Base-by-base conservation (phyloP, 2,329 filamentous ascomycete genomes). In the Talaromyces funiculosus region DNA sequence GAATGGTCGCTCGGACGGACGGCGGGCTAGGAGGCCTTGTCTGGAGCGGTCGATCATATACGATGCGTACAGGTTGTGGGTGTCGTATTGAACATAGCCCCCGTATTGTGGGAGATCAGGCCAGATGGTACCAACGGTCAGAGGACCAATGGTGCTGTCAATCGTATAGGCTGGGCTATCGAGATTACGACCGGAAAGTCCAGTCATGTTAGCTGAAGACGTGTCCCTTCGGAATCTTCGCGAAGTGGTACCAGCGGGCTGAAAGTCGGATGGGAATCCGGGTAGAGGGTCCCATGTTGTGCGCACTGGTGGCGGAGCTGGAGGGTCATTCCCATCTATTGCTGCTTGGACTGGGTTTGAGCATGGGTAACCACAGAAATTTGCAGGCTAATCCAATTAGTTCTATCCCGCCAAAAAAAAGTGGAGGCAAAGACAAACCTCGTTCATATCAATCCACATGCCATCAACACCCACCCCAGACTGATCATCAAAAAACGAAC, bases 391-490 rank as follows among this genome's bases (percentile, higher is more conserved):
- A 54, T 20, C 1, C 22, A 29, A 29, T 40, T 24, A 40, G 18
- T 14, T 33, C 4, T 22, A 7, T 33, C 4, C n/a, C 3, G 12
- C 9, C 3, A 14, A 5, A 20, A 7, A 3, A n/a, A 4, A 16
- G 9, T n/a, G n/a, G n/a, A n/a, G n/a, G n/a, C n/a, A n/a, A n/a
- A 31, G n/a, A 55, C 45, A 45, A 45, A 57, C 79, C 67, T 86
- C 83, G 62, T 85, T 86, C 82, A 88, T 84, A 67, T 90, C 88
- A 65, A 90, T 90, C 87, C 89, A 92, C 1, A 93, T 77, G 0
- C 83, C 90, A 62, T 93, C 90, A 47, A 93, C 87, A 64, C 92
- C 84, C 14, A 93, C 80, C 26, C 89, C 90, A 1, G 75, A 80
- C 0, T 85, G 77, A 0, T 82, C 73, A 63, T 81, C 73, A 74